These are phyloP conservation scores for Starmerella sirachaensis DNA, from an alignment of 805 yeast genomes.

Conservation along the genomic window DNA sequence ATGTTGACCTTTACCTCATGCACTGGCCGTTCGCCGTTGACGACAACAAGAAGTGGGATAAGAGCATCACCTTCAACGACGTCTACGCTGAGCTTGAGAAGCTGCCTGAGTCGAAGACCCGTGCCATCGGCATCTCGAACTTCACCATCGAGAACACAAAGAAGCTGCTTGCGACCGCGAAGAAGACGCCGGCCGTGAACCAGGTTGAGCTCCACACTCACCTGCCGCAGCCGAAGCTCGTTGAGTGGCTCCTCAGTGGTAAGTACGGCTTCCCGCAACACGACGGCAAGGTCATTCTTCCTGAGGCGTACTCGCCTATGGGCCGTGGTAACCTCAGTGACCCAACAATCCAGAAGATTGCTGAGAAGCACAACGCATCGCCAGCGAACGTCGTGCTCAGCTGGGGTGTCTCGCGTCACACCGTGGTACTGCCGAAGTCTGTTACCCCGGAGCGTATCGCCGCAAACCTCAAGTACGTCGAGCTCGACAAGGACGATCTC, in stretches of 20 bases:
- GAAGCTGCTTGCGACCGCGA: constrained; percentile 33
- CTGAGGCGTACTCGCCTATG: constrained; percentile 72
- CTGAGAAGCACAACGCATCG: constrained; percentile 39
- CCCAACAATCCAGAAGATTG: constrained; percentile 43
- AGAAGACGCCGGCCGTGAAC: constrained; percentile 51
- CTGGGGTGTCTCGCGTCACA: constrained; percentile 38
- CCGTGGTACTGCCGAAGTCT: constrained; percentile 58
- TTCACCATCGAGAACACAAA: constrained; percentile 44
- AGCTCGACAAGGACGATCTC: constrained; percentile 35
- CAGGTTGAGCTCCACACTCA: constrained; percentile 72
- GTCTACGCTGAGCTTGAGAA: constrained; percentile 57
- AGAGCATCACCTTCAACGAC: constrained; percentile 32
- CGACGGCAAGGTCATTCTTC: constrained; percentile 37
- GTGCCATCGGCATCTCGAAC: constrained; percentile 70
- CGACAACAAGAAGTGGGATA: constrained; percentile 16
- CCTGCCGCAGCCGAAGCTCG: constrained; percentile 51
- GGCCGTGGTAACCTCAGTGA: constrained; percentile 54
- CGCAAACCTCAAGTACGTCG: constrained; percentile 31
- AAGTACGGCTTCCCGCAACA: constrained; percentile 20
- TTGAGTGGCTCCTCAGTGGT: constrained; percentile 37
- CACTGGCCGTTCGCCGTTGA: constrained; percentile 49
- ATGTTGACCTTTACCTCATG: constrained; percentile 52
- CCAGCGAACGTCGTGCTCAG: constrained; percentile 26
- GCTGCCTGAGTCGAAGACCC: constrained; percentile 40
- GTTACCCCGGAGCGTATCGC: constrained; percentile 50